phyloP scores from a whole-genome alignment of 805 yeast genomes.

The Kodamaea laetipori region DNA sequence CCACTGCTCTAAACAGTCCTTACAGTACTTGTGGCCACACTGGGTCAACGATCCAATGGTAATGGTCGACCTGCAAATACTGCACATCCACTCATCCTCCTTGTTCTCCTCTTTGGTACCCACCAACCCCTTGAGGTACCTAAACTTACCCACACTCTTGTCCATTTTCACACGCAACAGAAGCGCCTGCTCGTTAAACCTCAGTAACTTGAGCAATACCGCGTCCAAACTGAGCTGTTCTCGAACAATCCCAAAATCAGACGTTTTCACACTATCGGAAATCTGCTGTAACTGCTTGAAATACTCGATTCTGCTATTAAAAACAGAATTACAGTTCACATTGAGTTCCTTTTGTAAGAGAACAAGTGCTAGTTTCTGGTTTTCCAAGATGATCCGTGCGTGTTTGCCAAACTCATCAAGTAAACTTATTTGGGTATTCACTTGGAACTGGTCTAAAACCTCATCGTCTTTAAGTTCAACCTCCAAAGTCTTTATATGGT shows the following conservation, averaged over 20 bases:
- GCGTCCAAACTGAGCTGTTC: conserved; percentile 3
- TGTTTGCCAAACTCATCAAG: conserved; percentile 23
- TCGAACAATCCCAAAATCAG: conserved; percentile 33
- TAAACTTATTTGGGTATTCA: conserved; percentile 23
- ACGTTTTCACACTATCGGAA: conserved; percentile 71
- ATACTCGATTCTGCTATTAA: conserved; percentile 79
- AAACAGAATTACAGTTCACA: conserved; percentile 59
- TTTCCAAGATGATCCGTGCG: conserved; percentile 38
- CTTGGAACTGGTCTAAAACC: conserved; percentile 13
- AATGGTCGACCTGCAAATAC: conserved; percentile 75
- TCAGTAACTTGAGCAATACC: conserved; percentile 16
- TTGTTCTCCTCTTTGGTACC: conserved; percentile 14
- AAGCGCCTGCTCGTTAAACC: conserved; percentile 12
- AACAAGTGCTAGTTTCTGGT: conserved; percentile 44
- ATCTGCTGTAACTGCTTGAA: conserved; percentile 82
- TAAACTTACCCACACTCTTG: conserved; percentile 36
- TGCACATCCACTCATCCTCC: conserved; percentile 57
- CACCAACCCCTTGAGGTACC: conserved; percentile 36
- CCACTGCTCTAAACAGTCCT: conserved; percentile 81
- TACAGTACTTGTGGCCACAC: conserved; percentile 93
- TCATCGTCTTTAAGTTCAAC: conserved; percentile 27
- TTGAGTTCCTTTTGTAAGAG: conserved; percentile 50
- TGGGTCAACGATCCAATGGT: conserved; percentile 76
- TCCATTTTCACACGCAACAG: conserved; percentile 21
- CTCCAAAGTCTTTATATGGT: conserved; percentile 31